Percentiles rank a stretch among this genome's conserved stretches.
Evolutionary conservation across 805 yeast genomes (phyloP).

Genomic region (fission yeast (Schizosaccharomyces pombe)): ASM294v3 CU329670.1:2715501-2716000

Average conservation of each 20-base stretch:
- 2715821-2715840: conserved; percentile 80
- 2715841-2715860: conserved; percentile 82
- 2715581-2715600: conserved; percentile 85
- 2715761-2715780: conserved; percentile 13
- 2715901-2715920: conserved; percentile 78
- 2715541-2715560: conserved; percentile 55
- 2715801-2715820: conserved; percentile 47
- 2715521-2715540: conserved; percentile 47
- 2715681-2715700: conserved; percentile 79
- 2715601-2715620: conserved; percentile 57
- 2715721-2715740: conserved; percentile 80
- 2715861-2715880: conserved; percentile 41
- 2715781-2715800: conserved; percentile 18
- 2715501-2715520: conserved; percentile 27
- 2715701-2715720: conserved; percentile 65
- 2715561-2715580: conserved; percentile 75
- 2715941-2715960: conserved; percentile 42
- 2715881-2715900: conserved; percentile 69
- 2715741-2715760: conserved; percentile 44
- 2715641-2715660: conserved; percentile 58
- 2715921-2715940: conserved; percentile 69
- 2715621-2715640: conserved; percentile 69
- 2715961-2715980: conserved; percentile 56
- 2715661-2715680: conserved; percentile 72
- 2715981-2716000: conserved; percentile 57